Evolutionary conservation across 306 rosid genomes (phyloP).

Genomic region (Prunus campanulata): DNA sequence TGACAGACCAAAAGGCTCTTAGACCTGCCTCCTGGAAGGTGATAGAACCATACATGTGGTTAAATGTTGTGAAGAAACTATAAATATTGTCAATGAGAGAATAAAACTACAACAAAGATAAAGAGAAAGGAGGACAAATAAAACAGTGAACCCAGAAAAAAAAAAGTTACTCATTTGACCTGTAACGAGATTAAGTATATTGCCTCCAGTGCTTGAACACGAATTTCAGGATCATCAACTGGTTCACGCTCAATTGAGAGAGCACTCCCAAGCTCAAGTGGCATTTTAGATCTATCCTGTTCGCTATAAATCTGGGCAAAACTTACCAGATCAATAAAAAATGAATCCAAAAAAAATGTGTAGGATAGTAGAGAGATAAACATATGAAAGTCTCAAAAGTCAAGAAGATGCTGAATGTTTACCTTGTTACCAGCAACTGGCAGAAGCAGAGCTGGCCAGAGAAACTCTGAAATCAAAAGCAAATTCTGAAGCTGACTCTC

Average conservation of each 20-base stretch:
- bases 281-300: slow-evolving; percentile 85
- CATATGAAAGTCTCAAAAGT: background rate
- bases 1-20: slow-evolving; percentile 89
- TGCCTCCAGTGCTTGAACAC: slow-evolving; percentile 80
- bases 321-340: slow-evolving; percentile 20
- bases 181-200: slow-evolving; percentile 78
- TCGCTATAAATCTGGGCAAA: slow-evolving; percentile 62
- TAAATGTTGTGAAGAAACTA: background rate
- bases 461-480: slow-evolving; percentile 90
- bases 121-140: background rate
- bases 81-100: background rate
- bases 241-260: slow-evolving; percentile 91
- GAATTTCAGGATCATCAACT: slow-evolving; percentile 74
- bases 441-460: slow-evolving; percentile 96
- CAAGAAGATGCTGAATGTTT: slow-evolving; percentile 1
- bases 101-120: background rate
- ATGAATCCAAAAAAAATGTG: background rate
- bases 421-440: slow-evolving; percentile 97
- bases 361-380: background rate
- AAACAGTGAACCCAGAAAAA: background rate
- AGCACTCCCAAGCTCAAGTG: slow-evolving; percentile 82
- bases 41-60: background rate
- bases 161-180: slow-evolving; percentile 35
- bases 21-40: slow-evolving; percentile 79
- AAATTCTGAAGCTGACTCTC: slow-evolving; percentile 77